Evolutionary conservation across 75 land plant genomes (phyloP).

Genomic region (Chamaecyparis obtusa): DNA sequence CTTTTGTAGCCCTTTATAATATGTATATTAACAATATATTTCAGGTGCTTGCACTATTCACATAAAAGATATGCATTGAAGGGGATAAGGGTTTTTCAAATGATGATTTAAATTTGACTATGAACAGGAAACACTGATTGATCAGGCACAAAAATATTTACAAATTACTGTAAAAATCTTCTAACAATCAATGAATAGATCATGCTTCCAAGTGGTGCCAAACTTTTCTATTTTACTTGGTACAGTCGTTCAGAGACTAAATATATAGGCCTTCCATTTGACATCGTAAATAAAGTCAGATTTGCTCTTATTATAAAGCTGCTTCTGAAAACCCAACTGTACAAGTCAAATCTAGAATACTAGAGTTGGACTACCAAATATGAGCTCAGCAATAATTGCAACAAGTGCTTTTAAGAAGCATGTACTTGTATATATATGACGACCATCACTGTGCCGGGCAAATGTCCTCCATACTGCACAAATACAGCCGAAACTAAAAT

Average conservation of each 20-base stretch:
- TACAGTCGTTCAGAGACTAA: not conserved
- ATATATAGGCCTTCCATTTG: not conserved
- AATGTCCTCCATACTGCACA: conserved; percentile 10
- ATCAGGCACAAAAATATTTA: not conserved
- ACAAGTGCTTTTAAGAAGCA: not conserved
- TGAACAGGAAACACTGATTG: not conserved
- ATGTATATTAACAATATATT: too few relatives aligned
- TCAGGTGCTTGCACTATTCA: too few relatives aligned
- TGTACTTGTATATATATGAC: not conserved
- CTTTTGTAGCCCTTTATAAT: too few relatives aligned
- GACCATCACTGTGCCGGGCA: not conserved
- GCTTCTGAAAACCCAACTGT: not conserved
- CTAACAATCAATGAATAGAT: not conserved
- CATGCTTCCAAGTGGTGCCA: not conserved
- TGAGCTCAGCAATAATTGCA: not conserved
- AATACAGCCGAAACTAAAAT: too few relatives aligned
- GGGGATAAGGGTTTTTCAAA: not conserved
- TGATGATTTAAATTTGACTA: not conserved
- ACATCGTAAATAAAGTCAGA: not conserved
- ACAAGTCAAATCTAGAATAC: not conserved
- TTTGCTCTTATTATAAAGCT: not conserved
- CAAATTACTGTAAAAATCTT: not conserved
- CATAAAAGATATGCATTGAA: not conserved
- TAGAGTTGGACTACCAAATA: not conserved
- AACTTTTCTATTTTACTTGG: not conserved